phyloP scores from a whole-genome alignment of 208 protist genomes.

The Entamoeba histolytica region DNA sequence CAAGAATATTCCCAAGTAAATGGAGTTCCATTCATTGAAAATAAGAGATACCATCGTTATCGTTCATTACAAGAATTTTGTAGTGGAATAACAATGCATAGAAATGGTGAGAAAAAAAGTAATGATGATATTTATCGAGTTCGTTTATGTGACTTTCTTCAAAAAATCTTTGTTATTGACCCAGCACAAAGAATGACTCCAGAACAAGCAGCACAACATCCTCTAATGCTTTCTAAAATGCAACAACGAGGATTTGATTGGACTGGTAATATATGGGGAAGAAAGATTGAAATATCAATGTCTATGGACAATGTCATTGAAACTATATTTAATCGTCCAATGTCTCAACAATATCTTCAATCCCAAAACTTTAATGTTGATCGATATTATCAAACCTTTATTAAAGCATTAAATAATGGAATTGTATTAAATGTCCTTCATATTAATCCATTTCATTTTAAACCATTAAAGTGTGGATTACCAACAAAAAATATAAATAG shows the following conservation, averaged over 20 bases:
- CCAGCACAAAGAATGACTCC: neutral
- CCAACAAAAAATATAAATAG: neutral
- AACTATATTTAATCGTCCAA: neutral
- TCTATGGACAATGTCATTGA: neutral
- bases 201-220: neutral
- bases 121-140: neutral
- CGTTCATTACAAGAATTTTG: neutral
- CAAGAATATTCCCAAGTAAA: neutral
- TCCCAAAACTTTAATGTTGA: neutral
- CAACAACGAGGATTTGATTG: neutral
- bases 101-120: neutral
- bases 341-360: neutral
- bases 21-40: neutral
- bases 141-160: neutral
- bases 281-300: too few relatives aligned
- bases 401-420: neutral
- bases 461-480: neutral
- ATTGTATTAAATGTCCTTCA: neutral
- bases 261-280: neutral
- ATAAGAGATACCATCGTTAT: neutral
- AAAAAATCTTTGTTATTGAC: neutral
- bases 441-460: neutral
- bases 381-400: neutral
- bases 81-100: neutral
- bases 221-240: neutral